A percentile compares a stretch with the other conserved stretches of the same genome.
These are phyloP conservation scores for Isabelozyma pseudorhagii DNA, from an alignment of 805 yeast genomes.

Conservation along the genomic window DNA sequence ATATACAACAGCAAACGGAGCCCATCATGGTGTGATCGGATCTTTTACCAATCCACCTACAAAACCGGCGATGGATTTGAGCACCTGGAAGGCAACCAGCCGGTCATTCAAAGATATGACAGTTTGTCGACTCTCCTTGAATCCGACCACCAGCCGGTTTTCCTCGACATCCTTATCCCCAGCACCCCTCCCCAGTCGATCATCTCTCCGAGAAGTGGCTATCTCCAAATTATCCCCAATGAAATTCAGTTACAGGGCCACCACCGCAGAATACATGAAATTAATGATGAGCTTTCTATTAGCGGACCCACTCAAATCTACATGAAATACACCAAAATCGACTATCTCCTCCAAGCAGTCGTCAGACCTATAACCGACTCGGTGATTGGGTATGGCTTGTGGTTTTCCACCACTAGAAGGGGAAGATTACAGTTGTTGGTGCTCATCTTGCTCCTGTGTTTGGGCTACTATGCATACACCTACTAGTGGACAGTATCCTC, in stretches of 20 bases:
- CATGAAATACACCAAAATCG: conserved; percentile 31
- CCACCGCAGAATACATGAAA: not conserved
- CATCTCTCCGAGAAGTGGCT: conserved; percentile 22
- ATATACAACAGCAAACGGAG: conserved; percentile 54
- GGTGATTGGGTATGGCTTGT: conserved; percentile 31
- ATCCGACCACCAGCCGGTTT: conserved; percentile 86
- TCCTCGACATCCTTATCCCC: conserved; percentile 48
- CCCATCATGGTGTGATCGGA: conserved; percentile 92
- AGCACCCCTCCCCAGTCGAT: conserved; percentile 32
- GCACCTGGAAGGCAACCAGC: conserved; percentile 6
- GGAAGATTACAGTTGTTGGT: conserved; percentile 28
- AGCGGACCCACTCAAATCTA: conserved; percentile 42
- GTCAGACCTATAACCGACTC: conserved; percentile 25
- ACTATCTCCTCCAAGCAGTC: conserved; percentile 20
- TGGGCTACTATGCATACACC: not conserved
- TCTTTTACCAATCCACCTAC: conserved; percentile 53
- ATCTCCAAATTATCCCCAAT: conserved; percentile 24
- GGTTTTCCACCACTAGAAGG: conserved; percentile 28
- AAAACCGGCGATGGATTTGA: conserved; percentile 2
- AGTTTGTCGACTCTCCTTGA: conserved; percentile 45
- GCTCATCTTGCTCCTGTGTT: conserved; percentile 7
- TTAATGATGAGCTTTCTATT: conserved; percentile 13
- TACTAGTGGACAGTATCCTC: not conserved
- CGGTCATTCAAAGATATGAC: conserved; percentile 40
- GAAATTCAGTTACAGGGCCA: not conserved